Evolutionary conservation across 1,284 basidiomycete genomes (phyloP), one percentile per base, ranked within the genome.

Genomic region (Puccinia coronata): DNA sequence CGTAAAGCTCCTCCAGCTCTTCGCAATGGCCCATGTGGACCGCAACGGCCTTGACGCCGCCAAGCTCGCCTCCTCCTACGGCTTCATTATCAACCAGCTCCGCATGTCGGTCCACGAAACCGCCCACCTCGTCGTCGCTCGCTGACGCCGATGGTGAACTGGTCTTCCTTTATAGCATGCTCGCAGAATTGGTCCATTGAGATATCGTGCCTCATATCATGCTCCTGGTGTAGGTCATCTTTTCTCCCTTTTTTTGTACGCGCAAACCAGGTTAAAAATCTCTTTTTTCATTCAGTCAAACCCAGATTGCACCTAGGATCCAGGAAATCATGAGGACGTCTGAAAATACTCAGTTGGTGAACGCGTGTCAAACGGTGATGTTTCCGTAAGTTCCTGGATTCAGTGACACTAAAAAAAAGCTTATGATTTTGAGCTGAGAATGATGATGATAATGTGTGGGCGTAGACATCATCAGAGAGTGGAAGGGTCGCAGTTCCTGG

Each of bases 141-240:
- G 91, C 92, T 0, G 91, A 93, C 85, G 91, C 92, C 4, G 92
- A 94, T 84, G 88, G 89, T 0, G 94, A 96, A 87, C 91, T 91
- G 20, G 91, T 94, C 84, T 91, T 95, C 75, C 86, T 95, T 67
- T 95, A 92, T 85, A 89, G 89, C 67, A 86, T 95, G 49, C 88
- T 96, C 43, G 90, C 93, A 36, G 92, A 94, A 65, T 89, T 94
- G n/a, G 90, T 91, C 34, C 70, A 72, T 72, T 25, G 78, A 16
- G 70, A 73, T 57, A 41, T 70, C 12, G 70, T 80, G 6, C 78
- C 78, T 25, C 78, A 80, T 28, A 80, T 80, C 59, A 80, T 80
- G 78, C 55, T 80, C 20, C 70, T 80, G 28, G 70, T 80, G 77
- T 79, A 70, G 28, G 77, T 79, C 6, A n/a, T 67, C 6, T n/a